Evolutionary conservation across 2,329 filamentous ascomycete genomes (phyloP).

Genomic region (Coniochaeta sp.): DNA sequence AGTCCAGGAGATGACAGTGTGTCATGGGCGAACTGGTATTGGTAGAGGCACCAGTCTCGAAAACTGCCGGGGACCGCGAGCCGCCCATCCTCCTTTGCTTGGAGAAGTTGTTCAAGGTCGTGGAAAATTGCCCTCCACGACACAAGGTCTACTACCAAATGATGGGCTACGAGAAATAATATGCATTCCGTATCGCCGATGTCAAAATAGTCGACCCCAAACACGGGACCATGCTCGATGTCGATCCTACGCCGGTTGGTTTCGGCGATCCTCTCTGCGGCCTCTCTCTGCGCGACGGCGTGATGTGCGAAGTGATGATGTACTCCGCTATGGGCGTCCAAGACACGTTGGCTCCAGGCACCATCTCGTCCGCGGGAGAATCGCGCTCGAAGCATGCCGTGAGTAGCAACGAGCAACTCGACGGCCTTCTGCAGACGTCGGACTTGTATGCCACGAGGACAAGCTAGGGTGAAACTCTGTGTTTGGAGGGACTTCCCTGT

Average conservation of each 20-base stretch:
- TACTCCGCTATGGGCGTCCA: conserved; percentile 8
- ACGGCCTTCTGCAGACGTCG: conserved; percentile 14
- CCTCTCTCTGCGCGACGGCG: not conserved
- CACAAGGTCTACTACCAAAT: conserved; percentile 33
- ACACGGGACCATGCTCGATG: conserved; percentile 14
- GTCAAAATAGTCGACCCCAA: conserved; percentile 11
- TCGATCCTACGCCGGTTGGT: conserved; percentile 13
- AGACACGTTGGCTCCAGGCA: conserved; percentile 7
- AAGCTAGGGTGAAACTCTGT: conserved; percentile 34
- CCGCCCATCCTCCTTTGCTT: conserved; percentile 2
- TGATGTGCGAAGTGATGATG: not conserved
- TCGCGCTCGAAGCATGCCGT: conserved; percentile 26
- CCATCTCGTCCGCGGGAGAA: conserved; percentile 18
- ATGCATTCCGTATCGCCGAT: conserved; percentile 12
- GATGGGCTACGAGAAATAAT: conserved; percentile 22
- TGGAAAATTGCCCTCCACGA: conserved; percentile 34
- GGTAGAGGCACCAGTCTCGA: conserved; percentile 7
- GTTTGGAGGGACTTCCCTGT: conserved; percentile 23
- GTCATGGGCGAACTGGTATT: conserved; percentile 2
- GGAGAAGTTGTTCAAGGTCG: conserved; percentile 22
- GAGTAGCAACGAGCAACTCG: conserved; percentile 15
- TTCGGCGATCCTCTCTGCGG: conserved; percentile 6
- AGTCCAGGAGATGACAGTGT: not conserved
- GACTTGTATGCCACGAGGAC: conserved; percentile 26
- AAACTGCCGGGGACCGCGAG: conserved; percentile 10